Percentiles rank a stretch among this genome's conserved stretches.
phyloP scores from a whole-genome alignment of 202 grass and related monocot species.

The Zizania palustris region DNA sequence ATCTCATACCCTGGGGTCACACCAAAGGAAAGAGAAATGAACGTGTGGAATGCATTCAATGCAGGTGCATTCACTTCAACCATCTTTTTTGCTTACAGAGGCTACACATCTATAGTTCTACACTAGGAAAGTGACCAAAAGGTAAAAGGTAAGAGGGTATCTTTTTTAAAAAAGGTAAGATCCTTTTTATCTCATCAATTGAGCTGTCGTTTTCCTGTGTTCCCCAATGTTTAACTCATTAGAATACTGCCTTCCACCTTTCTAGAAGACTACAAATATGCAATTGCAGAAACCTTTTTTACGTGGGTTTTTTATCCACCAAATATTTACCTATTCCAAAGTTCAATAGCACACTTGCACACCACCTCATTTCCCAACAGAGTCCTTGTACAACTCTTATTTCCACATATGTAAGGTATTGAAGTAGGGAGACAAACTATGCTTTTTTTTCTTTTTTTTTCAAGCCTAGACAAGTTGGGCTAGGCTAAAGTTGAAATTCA shows the following conservation, averaged over 20 bases:
- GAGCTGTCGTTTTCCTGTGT: slow-evolving; percentile 3
- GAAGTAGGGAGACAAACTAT: not conserved
- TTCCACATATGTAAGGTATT: slow-evolving; percentile 3
- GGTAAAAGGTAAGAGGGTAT: not conserved
- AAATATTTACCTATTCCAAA: slow-evolving; percentile 14
- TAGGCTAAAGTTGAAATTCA: too few relatives aligned
- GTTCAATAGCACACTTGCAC: not conserved
- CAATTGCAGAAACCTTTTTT: slow-evolving; percentile 18
- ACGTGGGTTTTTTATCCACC: not conserved
- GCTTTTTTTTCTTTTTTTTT: too few relatives aligned
- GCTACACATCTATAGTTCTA: slow-evolving; percentile 1
- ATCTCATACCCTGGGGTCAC: not conserved
- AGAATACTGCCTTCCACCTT: slow-evolving; percentile 23
- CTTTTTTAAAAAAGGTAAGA: not conserved
- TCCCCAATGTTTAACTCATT: slow-evolving; percentile 18
- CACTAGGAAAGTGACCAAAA: slow-evolving; percentile 2
- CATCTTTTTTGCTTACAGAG: slow-evolving; percentile 2
- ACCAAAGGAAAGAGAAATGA: slow-evolving; percentile 7
- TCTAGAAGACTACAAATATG: slow-evolving; percentile 32
- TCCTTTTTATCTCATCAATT: slow-evolving; percentile 8
- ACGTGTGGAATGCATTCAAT: not conserved
- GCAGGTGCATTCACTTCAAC: not conserved
- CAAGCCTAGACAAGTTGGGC: too few relatives aligned
- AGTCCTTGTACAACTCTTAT: not conserved
- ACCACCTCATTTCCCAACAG: not conserved